These are phyloP conservation scores for Trichosanthes truncata DNA, from an alignment of 306 rosid species.

Conservation along the genomic window DNA sequence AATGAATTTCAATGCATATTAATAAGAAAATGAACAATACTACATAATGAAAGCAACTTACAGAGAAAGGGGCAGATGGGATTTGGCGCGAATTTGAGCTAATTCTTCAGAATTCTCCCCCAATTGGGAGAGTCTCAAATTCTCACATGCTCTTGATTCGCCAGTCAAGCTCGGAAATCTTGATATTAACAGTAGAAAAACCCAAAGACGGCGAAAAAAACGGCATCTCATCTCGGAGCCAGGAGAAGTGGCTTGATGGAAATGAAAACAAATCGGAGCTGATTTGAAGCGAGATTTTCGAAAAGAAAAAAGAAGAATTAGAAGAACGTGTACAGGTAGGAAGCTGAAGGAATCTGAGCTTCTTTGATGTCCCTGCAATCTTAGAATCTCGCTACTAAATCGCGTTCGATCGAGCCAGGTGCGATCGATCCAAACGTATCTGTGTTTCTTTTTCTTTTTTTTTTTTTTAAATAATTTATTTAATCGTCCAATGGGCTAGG, in stretches of 20 bases:
- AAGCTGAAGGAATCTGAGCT: neutral
- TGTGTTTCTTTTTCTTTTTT: neutral
- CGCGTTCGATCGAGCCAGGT: neutral
- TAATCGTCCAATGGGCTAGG: too few relatives aligned
- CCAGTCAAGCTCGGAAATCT: neutral
- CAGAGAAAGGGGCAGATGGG: constrained; percentile 41
- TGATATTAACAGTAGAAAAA: neutral
- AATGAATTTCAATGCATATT: neutral
- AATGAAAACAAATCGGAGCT: neutral
- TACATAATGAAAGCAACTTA: constrained; percentile 13
- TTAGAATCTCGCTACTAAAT: neutral
- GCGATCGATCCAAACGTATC: neutral
- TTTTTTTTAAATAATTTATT: too few relatives aligned
- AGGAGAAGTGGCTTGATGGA: neutral
- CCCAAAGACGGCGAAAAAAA: neutral
- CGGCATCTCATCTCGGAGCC: constrained; percentile 18
- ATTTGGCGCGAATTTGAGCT: constrained; percentile 25
- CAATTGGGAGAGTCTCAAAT: constrained; percentile 11
- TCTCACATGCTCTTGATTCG: constrained; percentile 10
- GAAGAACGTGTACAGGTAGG: neutral
- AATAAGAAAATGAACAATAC: neutral
- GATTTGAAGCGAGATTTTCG: neutral
- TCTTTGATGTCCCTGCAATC: neutral
- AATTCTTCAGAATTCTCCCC: constrained; percentile 2
- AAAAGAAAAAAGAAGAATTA: neutral